A percentile compares a stretch with the other conserved stretches of the same genome.
Conservation (phyloP, 2,329 filamentous ascomycete genomes). For the Macrophomina pseudophaseolina region DNA sequence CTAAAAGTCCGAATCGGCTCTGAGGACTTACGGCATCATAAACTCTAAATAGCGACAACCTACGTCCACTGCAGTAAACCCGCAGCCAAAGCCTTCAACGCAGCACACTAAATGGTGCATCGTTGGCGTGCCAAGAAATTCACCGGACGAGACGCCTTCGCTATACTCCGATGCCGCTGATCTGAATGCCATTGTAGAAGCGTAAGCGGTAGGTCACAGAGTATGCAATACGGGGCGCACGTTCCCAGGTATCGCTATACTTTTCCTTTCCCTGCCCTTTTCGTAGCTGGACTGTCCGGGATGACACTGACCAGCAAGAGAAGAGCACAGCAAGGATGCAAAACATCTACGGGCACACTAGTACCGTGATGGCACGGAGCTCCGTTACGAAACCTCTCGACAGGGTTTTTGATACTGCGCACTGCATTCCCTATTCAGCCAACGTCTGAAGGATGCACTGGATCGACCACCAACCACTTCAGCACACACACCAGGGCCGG, state of each 20-base stretch:
- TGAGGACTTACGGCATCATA: background rate
- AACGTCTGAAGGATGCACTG: background rate
- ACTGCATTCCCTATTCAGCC: conserved; percentile 17
- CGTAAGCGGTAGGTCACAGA: background rate
- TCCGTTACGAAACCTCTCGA: background rate
- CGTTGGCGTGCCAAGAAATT: background rate
- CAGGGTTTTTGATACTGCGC: background rate
- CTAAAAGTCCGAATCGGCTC: background rate
- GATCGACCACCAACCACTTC: conserved; percentile 1
- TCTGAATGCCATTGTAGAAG: background rate
- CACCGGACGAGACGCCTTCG: background rate
- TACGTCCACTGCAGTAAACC: background rate
- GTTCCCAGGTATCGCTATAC: background rate
- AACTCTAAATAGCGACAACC: conserved; percentile 1
- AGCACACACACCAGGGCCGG: background rate
- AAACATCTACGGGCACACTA: background rate
- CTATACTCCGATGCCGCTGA: background rate
- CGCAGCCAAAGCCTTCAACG: background rate
- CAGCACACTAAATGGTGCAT: background rate
- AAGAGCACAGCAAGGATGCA: background rate
- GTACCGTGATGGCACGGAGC: conserved; percentile 3
- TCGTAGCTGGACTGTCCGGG: background rate
- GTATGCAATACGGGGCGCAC: background rate
- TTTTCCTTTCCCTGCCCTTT: background rate
- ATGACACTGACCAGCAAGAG: background rate